phyloP scores from a whole-genome alignment of 1,284 basidiomycete species.

The Inonotus obliquus region DNA sequence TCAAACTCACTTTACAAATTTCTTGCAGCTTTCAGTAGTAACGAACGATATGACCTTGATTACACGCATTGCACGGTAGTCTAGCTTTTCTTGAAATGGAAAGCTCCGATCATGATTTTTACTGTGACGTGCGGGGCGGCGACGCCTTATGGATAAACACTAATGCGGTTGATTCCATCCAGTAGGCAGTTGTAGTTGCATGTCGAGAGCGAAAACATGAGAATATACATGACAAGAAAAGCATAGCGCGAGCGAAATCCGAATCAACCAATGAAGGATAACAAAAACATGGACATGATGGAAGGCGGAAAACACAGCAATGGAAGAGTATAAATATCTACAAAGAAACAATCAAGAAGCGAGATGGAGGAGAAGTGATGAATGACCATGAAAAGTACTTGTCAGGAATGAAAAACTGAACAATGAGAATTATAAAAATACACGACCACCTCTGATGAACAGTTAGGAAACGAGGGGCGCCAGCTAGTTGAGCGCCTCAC shows the following conservation, averaged over 20 bases:
- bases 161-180: background rate
- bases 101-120: background rate
- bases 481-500: background rate
- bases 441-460: background rate
- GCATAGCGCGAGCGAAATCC: background rate
- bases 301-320: background rate
- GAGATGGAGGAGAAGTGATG: too few species aligned
- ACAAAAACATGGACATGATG: background rate
- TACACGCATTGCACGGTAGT: background rate
- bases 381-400: background rate
- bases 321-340: background rate
- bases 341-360: background rate
- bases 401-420: background rate
- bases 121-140: background rate
- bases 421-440: background rate
- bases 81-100: conserved; percentile 7
- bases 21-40: background rate
- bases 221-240: background rate
- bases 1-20: background rate
- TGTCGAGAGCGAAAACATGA: background rate
- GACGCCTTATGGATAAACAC: background rate
- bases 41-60: conserved; percentile 8
- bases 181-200: background rate
- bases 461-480: too few species aligned
- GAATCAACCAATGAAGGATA: background rate